Evolutionary conservation across 2,329 filamentous ascomycete genomes (phyloP).

Genomic region (Sporothrix brunneoviolacea): DNA sequence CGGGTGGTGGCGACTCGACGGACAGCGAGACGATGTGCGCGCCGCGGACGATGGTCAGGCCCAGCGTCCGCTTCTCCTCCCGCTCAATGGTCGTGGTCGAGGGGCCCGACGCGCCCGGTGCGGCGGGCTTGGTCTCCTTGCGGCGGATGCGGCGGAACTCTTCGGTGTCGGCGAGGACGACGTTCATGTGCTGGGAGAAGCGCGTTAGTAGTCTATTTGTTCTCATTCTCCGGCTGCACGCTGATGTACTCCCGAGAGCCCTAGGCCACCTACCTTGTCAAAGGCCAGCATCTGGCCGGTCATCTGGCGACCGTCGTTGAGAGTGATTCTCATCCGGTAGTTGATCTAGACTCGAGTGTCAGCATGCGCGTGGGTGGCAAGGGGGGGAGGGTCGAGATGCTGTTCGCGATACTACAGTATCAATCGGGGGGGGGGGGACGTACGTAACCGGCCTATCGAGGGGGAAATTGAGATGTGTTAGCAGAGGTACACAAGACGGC

Average conservation of each 20-base stretch:
- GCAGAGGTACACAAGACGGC: background rate
- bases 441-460: slow-evolving; percentile 61
- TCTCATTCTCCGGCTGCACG: background rate
- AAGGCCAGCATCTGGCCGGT: slow-evolving; percentile 97
- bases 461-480: background rate
- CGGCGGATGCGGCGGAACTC: slow-evolving; percentile 90
- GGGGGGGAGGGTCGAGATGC: slow-evolving; percentile 16
- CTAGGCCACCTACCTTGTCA: slow-evolving; percentile 56
- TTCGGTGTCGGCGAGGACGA: slow-evolving; percentile 97
- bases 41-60: slow-evolving; percentile 88
- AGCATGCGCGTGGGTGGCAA: slow-evolving; percentile 16
- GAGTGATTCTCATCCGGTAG: slow-evolving; percentile 95
- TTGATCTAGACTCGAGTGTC: slow-evolving; percentile 66
- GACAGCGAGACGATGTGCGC: slow-evolving; percentile 92
- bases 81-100: slow-evolving; percentile 68
- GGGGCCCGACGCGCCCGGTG: slow-evolving; percentile 42
- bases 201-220: background rate
- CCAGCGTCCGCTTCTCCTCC: slow-evolving; percentile 96
- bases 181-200: slow-evolving; percentile 75
- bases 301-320: slow-evolving; percentile 94
- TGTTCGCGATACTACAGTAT: background rate
- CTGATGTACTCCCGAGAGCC: too few species aligned
- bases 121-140: slow-evolving; percentile 66
- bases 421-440: slow-evolving; percentile 33
- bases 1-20: slow-evolving; percentile 90